phyloP scores from a whole-genome alignment of 2,329 filamentous ascomycete species.

The Colletotrichum shisoi region DNA sequence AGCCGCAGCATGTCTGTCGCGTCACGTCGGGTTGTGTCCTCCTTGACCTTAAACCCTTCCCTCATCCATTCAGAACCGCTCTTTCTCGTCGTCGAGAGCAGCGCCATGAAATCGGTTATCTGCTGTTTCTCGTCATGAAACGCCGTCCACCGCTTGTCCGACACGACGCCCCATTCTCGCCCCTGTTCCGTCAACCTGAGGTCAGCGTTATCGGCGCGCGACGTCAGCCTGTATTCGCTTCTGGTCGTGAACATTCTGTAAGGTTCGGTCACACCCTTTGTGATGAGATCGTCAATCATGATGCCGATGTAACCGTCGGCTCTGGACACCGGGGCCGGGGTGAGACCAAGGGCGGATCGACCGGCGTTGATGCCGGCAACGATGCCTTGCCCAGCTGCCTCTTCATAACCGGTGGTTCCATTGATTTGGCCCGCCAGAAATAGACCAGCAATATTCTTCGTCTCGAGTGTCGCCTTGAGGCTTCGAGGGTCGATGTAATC shows the following conservation, averaged over 20 bases:
- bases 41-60: conserved; percentile 73
- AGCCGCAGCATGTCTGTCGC: conserved; percentile 83
- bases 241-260: conserved; percentile 98
- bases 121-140: conserved; percentile 72
- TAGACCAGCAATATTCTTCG: conserved; percentile 86
- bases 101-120: conserved; percentile 69
- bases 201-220: conserved; percentile 94
- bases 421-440: conserved; percentile 98
- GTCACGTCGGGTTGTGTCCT: conserved; percentile 71
- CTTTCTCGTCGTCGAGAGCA: conserved; percentile 67
- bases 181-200: conserved; percentile 82
- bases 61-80: conserved; percentile 72
- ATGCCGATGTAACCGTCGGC: conserved; percentile 96
- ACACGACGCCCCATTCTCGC: conserved; percentile 76
- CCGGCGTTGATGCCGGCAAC: conserved; percentile 95
- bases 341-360: conserved; percentile 72
- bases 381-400: conserved; percentile 92
- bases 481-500: conserved; percentile 96
- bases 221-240: conserved; percentile 92
- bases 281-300: conserved; percentile 97
- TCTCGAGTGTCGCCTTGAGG: conserved; percentile 88
- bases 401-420: conserved; percentile 97
- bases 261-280: conserved; percentile 94
- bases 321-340: conserved; percentile 73
- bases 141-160: conserved; percentile 77